Conservation (phyloP, 805 yeast genomes). For the Jamesozyma piceae region DNA sequence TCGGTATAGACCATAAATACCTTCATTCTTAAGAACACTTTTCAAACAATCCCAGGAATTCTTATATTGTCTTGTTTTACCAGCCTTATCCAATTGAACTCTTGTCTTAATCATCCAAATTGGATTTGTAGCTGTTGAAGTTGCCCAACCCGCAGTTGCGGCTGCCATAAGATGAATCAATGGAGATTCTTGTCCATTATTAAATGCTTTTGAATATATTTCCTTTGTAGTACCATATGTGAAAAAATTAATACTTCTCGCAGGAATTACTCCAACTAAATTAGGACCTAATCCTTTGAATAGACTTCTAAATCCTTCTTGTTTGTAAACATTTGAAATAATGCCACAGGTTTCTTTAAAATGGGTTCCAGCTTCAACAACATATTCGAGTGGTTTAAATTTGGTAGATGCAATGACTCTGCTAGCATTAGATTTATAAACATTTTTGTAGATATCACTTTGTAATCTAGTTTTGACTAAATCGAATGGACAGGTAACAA, state of each 20-base stretch:
- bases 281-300: conserved; percentile 96
- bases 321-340: conserved; percentile 52
- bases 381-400: conserved; percentile 21
- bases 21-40: conserved; percentile 66
- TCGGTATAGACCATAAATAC: conserved; percentile 67
- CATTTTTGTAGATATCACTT: conserved; percentile 65
- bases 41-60: conserved; percentile 79
- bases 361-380: conserved; percentile 52
- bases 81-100: conserved; percentile 76
- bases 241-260: conserved; percentile 91
- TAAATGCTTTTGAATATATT: conserved; percentile 52
- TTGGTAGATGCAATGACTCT: conserved; percentile 3
- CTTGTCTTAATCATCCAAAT: conserved; percentile 96
- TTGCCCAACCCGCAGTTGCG: conserved; percentile 82
- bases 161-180: conserved; percentile 84
- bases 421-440: conserved; percentile 34
- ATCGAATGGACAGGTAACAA: conserved; percentile 89
- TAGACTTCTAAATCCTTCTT: conserved; percentile 78
- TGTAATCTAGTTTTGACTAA: conserved; percentile 93
- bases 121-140: conserved; percentile 95
- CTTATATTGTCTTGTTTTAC: conserved; percentile 53
- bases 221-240: conserved; percentile 94
- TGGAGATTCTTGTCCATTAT: conserved; percentile 68
- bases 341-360: conserved; percentile 75
- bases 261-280: conserved; percentile 94